A percentile compares a stretch with the other conserved stretches of the same genome.
phyloP scores from a whole-genome alignment of 768 basidiomycete genomes.

The Russula dissimulans region DNA sequence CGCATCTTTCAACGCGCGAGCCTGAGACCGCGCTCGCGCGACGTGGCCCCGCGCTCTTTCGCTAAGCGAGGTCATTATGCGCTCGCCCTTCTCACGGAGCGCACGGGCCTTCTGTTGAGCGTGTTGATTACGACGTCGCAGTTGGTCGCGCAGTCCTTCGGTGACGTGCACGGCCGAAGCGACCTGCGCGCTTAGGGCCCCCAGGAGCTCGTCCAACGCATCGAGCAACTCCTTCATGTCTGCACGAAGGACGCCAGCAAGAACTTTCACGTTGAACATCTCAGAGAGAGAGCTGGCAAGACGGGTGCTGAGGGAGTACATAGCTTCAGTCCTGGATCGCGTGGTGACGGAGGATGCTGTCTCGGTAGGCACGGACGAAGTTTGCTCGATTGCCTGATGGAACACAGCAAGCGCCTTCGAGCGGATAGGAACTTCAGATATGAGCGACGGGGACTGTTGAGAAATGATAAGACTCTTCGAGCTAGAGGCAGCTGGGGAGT shows the following conservation, averaged over 20 bases:
- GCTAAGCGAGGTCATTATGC: constrained; percentile 21
- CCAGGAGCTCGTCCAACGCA: constrained; percentile 49
- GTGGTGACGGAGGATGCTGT: neutral
- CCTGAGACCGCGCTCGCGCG: constrained; percentile 24
- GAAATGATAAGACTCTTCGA: constrained; percentile 6
- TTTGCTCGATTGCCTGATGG: neutral
- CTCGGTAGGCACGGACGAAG: neutral
- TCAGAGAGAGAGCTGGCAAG: constrained; percentile 43
- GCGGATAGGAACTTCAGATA: constrained; percentile 9
- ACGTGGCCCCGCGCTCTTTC: constrained; percentile 22
- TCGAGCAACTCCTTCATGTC: constrained; percentile 51
- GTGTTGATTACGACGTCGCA: constrained; percentile 24
- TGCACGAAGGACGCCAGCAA: constrained; percentile 34
- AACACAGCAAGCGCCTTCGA: constrained; percentile 18
- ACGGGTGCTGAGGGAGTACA: constrained; percentile 33
- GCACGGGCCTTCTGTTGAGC: constrained; percentile 25
- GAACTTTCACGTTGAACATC: constrained; percentile 35
- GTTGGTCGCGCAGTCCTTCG: constrained; percentile 18
- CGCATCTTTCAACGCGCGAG: constrained; percentile 22
- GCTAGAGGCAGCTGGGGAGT: neutral
- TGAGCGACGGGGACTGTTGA: constrained; percentile 10
- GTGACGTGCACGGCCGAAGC: constrained; percentile 9
- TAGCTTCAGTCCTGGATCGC: neutral
- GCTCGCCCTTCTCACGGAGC: constrained; percentile 25
- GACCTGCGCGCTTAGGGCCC: constrained; percentile 20